Evolutionary conservation across 306 rosid genomes (phyloP), one percentile per base, ranked within the genome.

Genomic region (Aeschynomene evenia): DNA sequence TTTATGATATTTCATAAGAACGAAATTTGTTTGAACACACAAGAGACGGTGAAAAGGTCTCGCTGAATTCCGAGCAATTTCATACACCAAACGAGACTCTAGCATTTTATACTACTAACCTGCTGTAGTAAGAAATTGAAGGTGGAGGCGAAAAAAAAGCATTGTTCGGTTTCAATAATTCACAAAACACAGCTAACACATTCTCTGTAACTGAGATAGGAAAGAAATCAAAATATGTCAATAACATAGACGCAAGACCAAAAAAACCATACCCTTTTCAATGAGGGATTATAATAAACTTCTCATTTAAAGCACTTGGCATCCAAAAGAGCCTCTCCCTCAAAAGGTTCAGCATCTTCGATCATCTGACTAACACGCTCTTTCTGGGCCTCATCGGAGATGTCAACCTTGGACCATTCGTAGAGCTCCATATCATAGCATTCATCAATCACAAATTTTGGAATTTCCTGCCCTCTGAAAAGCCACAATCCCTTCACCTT

Each of bases 401-500:
- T 40, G 74, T 87, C 90, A 10, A 92, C 98, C 89, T 87, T 89
- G 9, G 58, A 87, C 96, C 98, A 92, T 16, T 89, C 89, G 3
- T 84, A 87, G 4, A 89, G 92, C 79, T 92, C 98, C 98, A 92
- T 92, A 73, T 89, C 98, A 21, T 89, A 92, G 85, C 98, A 92
- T 76, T 92, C 98, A 9, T 89, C 80, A 1, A 87, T 22, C 51
- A 92, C 89, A 76, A 89, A 92, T 62, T 87, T 56, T 0, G 98
- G 95, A 55, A 92, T 70, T 64, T 87, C 98, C 53, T 71, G 87
- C 36, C 98, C 96, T 19, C 98, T 90, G 88, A 92, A 87, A 59
- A 92, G 96, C 98, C 96, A 92, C 63, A 92, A 70, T n/a, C 96
- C 96, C 77, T 87, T 84, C 86, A 92, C 96, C 81, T 92, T 92